A percentile compares a stretch with the other conserved stretches of the same genome.
phyloP scores from a whole-genome alignment of 257 asterid genomes.

The Jasminum sambac region DNA sequence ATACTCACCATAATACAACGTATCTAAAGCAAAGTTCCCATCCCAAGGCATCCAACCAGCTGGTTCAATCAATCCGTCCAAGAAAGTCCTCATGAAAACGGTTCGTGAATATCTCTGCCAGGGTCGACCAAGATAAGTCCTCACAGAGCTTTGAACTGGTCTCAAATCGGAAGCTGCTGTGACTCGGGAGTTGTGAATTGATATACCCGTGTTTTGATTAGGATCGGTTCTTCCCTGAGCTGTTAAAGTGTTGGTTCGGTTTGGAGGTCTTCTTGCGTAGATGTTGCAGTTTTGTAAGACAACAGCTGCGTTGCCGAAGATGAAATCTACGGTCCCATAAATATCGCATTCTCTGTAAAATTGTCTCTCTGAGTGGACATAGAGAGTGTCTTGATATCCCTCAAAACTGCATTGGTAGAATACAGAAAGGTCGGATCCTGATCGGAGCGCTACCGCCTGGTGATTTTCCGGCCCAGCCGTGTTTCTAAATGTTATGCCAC shows the following conservation, averaged over 20 bases:
- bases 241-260: slow-evolving; percentile 61
- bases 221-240: slow-evolving; percentile 88
- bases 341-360: slow-evolving; percentile 74
- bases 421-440: slow-evolving; percentile 75
- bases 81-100: slow-evolving; percentile 55
- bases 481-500: slow-evolving; percentile 75
- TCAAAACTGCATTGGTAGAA: slow-evolving; percentile 79
- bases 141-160: slow-evolving; percentile 53
- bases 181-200: slow-evolving; percentile 60
- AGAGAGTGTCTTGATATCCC: slow-evolving; percentile 90
- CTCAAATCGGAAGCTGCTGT: slow-evolving; percentile 60
- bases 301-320: slow-evolving; percentile 84
- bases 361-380: slow-evolving; percentile 63
- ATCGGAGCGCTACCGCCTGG: slow-evolving; percentile 86
- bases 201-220: slow-evolving; percentile 79
- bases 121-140: slow-evolving; percentile 83
- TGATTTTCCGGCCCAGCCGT: slow-evolving; percentile 72
- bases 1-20: slow-evolving; percentile 82
- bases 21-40: slow-evolving; percentile 69
- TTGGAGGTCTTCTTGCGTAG: slow-evolving; percentile 67
- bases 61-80: slow-evolving; percentile 62
- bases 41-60: slow-evolving; percentile 92
- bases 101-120: slow-evolving; percentile 79
- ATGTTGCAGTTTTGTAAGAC: slow-evolving; percentile 81
- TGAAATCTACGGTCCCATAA: slow-evolving; percentile 84